Evolutionary conservation across 2,329 filamentous ascomycete species (phyloP), one percentile per base, ranked within the genome.

Genomic region (Apiospora phragmitis): DNA sequence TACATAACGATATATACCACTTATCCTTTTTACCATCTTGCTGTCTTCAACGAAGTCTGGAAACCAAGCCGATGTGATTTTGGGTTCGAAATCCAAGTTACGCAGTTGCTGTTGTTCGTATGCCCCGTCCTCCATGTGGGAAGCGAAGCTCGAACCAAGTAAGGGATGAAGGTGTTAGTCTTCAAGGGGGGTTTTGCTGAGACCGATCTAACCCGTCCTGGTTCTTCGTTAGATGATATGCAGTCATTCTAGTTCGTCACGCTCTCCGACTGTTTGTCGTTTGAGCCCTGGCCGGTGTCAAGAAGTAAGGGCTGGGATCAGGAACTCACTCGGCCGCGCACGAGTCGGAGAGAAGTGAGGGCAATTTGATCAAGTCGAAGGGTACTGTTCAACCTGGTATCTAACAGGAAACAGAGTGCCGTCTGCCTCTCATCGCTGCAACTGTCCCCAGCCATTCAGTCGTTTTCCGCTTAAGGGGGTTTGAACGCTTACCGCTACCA

Each of bases 1-100:
- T 38, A 62, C 55, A 62, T 62, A 62, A 29, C 32, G 32, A 35
- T 35, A 62, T 62, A 62, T 62, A 62, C 55, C 55, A 62, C 55
- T 62, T 38, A 62, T 62, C 55, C 8, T 62, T 62, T n/a, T n/a
- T n/a, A 12, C 55, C 29, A 62, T 62, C 32, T 62, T 62, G 2
- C 18, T 38, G 12, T n/a, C 32, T n/a, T 38, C 18, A n/a, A 4
- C 38, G 29, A n/a, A n/a, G 29, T 14, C 1, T 24, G 14, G 7
- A n/a, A 38, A n/a, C 18, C 9, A 59, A 8, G 21, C 16, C 18
- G 2, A 9, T 9, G 29, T n/a, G 29, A 59, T 35, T 11, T 35
- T 35, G 49, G 24, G 4, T 35, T n/a, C 2, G 16, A 8, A 16
- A 16, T n/a, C 32, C 16, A 11, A 59, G 55, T 12, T 45, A 7